phyloP scores from a whole-genome alignment of 2,329 filamentous ascomycete species.

The Xylaria sp. region DNA sequence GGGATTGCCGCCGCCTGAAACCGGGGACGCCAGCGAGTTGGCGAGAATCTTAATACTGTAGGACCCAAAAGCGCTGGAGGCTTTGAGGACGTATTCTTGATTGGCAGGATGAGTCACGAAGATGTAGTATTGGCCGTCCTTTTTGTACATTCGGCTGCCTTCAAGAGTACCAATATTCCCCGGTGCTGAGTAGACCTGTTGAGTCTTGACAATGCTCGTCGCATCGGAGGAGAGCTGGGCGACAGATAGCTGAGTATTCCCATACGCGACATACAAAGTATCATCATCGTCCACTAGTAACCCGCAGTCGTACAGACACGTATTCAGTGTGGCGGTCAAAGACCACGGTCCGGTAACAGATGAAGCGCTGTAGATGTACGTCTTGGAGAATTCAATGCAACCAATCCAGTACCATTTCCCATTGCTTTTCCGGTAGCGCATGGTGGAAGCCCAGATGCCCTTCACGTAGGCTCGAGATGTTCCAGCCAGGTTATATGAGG shows the following conservation, averaged over 20 bases:
- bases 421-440: slow-evolving; percentile 33
- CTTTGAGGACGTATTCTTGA: slow-evolving; percentile 55
- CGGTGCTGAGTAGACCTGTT: slow-evolving; percentile 42
- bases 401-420: slow-evolving; percentile 52
- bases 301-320: slow-evolving; percentile 63
- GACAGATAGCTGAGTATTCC: slow-evolving; percentile 54
- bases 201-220: slow-evolving; percentile 42
- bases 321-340: slow-evolving; percentile 41
- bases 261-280: slow-evolving; percentile 63
- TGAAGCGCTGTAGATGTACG: slow-evolving; percentile 59
- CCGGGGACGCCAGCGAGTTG: slow-evolving; percentile 49
- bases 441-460: slow-evolving; percentile 35
- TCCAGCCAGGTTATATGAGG: slow-evolving; percentile 25
- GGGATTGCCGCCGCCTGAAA: slow-evolving; percentile 51
- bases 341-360: slow-evolving; percentile 51
- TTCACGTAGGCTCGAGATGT: slow-evolving; percentile 31
- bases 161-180: slow-evolving; percentile 30
- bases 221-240: slow-evolving; percentile 58
- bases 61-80: slow-evolving; percentile 57
- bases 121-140: slow-evolving; percentile 62
- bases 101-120: slow-evolving; percentile 53
- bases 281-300: slow-evolving; percentile 64
- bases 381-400: slow-evolving; percentile 56
- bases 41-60: slow-evolving; percentile 55
- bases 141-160: slow-evolving; percentile 59